Conservation (phyloP, 345 rosid species). For the Jatropha curcas region DNA sequence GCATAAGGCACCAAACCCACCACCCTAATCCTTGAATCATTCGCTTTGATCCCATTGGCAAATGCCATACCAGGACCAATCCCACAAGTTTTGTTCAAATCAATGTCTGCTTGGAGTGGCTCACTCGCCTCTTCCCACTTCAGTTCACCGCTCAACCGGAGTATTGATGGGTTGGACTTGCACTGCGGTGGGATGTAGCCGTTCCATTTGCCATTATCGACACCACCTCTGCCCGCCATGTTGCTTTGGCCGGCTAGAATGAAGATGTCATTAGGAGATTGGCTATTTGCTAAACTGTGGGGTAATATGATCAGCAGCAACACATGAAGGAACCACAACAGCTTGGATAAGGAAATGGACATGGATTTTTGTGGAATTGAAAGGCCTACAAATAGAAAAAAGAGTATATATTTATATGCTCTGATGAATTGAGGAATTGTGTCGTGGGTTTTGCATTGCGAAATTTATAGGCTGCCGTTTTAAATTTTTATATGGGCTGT, state of each 20-base stretch:
- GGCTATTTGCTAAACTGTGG: neutral
- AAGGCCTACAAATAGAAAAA: neutral
- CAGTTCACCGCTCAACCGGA: constrained; percentile 10
- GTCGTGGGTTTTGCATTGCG: too few relatives aligned
- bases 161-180: constrained; percentile 20
- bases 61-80: constrained; percentile 33
- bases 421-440: too few relatives aligned
- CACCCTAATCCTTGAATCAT: constrained; percentile 6
- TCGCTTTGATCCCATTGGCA: constrained; percentile 7
- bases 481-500: too few relatives aligned
- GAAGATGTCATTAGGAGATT: constrained; percentile 18
- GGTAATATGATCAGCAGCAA: neutral
- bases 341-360: constrained; percentile 3
- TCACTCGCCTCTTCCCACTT: constrained; percentile 25
- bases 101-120: constrained; percentile 23
- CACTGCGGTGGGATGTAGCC: constrained; percentile 17
- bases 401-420: too few relatives aligned
- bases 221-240: constrained; percentile 34
- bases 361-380: neutral
- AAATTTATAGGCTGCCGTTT: too few relatives aligned
- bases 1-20: constrained; percentile 30
- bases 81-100: constrained; percentile 19
- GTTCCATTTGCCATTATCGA: constrained; percentile 15
- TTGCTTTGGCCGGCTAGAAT: constrained; percentile 32
- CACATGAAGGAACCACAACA: neutral